Conservation (phyloP, 176 grass and related monocot genomes). For the Ananas comosus region DNA sequence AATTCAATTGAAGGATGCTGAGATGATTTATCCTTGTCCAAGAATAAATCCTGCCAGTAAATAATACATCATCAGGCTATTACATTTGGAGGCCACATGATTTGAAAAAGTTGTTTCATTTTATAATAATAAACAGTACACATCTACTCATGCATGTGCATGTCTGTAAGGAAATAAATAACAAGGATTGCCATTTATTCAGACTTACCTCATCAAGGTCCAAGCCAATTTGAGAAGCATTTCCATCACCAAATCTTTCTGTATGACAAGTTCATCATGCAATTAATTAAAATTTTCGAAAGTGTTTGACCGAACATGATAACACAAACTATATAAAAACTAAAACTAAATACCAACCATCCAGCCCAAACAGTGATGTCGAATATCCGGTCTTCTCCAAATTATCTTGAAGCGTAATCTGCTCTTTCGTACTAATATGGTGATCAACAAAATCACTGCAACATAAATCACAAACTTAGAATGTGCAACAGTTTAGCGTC, state of each 20-base stretch:
- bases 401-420: slow-evolving; percentile 98
- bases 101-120: neutral
- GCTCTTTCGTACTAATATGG: slow-evolving; percentile 95
- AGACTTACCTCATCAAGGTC: slow-evolving; percentile 87
- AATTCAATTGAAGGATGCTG: slow-evolving; percentile 39
- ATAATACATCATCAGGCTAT: slow-evolving; percentile 20
- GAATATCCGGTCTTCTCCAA: slow-evolving; percentile 69
- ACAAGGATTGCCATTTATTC: neutral
- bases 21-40: slow-evolving; percentile 45
- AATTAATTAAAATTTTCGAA: slow-evolving; percentile 26
- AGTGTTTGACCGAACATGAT: neutral
- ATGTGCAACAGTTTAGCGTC: neutral
- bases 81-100: neutral
- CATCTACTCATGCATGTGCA: neutral
- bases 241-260: slow-evolving; percentile 99
- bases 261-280: slow-evolving; percentile 23
- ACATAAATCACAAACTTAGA: neutral
- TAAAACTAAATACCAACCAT: slow-evolving; percentile 58
- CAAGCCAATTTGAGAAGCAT: slow-evolving; percentile 88
- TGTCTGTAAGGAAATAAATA: neutral
- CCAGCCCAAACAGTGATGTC: slow-evolving; percentile 82
- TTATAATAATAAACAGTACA: too few relatives aligned
- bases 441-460: slow-evolving; percentile 70
- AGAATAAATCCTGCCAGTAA: slow-evolving; percentile 66
- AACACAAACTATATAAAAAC: slow-evolving; percentile 12